phyloP scores from a whole-genome alignment of 345 rosid species.

The Murraya paniculata region DNA sequence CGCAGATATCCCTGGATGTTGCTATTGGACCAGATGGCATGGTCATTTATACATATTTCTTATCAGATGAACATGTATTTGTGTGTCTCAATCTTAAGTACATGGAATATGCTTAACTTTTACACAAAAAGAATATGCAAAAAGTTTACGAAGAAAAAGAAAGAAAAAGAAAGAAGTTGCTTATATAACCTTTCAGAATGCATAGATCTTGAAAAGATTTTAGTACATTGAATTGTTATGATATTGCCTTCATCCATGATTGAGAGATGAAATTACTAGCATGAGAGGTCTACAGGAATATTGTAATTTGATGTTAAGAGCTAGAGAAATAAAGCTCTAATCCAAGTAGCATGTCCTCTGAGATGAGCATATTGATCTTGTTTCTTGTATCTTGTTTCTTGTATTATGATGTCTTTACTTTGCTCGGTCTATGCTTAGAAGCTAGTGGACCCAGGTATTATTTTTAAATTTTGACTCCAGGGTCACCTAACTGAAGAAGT shows the following conservation, averaged over 20 bases:
- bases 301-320: not conserved
- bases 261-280: not conserved
- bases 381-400: slow-evolving; percentile 1
- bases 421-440: not conserved
- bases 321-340: not conserved
- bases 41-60: not conserved
- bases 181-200: not conserved
- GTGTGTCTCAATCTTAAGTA: not conserved
- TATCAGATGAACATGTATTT: not conserved
- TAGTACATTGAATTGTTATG: not conserved
- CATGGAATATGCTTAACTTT: not conserved
- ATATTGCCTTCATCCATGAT: not conserved
- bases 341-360: not conserved
- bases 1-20: not conserved
- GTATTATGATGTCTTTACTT: not conserved
- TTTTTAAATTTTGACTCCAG: not conserved
- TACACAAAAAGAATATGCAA: not conserved
- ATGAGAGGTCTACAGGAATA: not conserved
- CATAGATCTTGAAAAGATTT: not conserved
- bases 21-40: not conserved
- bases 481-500: not conserved
- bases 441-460: not conserved
- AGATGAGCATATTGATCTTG: not conserved
- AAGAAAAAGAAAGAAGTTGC: not conserved
- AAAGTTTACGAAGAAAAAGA: not conserved